These are phyloP conservation scores for Rossbeevera mucosa DNA, from an alignment of 768 basidiomycete species.

Conservation along the genomic window DNA sequence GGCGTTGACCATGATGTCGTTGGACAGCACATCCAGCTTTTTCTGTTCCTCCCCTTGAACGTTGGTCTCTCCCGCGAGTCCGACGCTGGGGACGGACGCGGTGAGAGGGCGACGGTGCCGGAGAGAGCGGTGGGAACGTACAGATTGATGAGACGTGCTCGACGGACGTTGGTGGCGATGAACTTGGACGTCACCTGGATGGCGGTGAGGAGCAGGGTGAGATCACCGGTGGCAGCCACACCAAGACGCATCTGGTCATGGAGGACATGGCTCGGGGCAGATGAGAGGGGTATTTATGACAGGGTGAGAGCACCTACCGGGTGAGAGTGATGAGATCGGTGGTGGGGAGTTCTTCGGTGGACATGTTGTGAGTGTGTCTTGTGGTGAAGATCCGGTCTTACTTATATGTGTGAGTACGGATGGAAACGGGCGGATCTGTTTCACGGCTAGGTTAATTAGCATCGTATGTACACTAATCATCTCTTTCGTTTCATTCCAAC, in stretches of 20 bases:
- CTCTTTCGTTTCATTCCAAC: slow-evolving; percentile 64
- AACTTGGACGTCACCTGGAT: slow-evolving; percentile 97
- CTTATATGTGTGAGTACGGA: slow-evolving; percentile 17
- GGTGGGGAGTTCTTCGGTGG: slow-evolving; percentile 60
- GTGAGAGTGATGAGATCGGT: slow-evolving; percentile 92
- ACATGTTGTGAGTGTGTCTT: slow-evolving; percentile 24
- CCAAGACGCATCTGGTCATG: slow-evolving; percentile 82
- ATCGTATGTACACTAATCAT: slow-evolving; percentile 26
- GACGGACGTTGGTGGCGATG: slow-evolving; percentile 96
- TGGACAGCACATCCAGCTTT: slow-evolving; percentile 95
- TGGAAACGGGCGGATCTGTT: slow-evolving; percentile 23
- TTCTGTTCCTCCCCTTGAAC: slow-evolving; percentile 99
- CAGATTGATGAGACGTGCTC: slow-evolving; percentile 96
- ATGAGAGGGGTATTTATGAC: slow-evolving; percentile 4
- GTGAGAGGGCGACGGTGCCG: neutral
- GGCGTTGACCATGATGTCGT: slow-evolving; percentile 99
- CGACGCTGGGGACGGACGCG: slow-evolving; percentile 69
- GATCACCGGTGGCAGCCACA: slow-evolving; percentile 81
- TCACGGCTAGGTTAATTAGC: slow-evolving; percentile 14
- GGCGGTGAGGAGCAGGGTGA: slow-evolving; percentile 90
- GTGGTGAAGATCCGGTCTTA: neutral
- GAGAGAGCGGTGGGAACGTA: slow-evolving; percentile 39
- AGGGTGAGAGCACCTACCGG: slow-evolving; percentile 46
- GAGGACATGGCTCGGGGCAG: slow-evolving; percentile 69
- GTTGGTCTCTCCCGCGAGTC: slow-evolving; percentile 93